phyloP scores from a whole-genome alignment of 148 eudicot genomes.

The Polygonum maritimum region DNA sequence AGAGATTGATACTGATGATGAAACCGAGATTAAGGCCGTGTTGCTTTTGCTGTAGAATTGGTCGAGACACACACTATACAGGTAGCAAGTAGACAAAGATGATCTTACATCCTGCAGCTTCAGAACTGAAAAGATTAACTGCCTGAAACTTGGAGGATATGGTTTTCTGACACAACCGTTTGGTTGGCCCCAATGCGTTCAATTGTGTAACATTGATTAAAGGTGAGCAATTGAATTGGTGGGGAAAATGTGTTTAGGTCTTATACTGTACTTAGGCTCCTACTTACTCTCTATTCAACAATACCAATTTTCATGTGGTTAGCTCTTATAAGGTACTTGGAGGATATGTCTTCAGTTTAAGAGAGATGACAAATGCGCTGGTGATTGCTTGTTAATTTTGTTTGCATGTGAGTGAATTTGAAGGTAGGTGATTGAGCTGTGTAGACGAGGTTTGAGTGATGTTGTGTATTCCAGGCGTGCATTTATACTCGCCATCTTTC shows the following conservation, averaged over 20 bases:
- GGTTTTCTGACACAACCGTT: not conserved
- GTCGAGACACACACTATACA: not conserved
- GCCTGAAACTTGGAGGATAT: not conserved
- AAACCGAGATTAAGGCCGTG: too few relatives aligned
- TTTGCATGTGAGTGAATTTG: not conserved
- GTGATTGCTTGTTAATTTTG: not conserved
- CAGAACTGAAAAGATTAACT: not conserved
- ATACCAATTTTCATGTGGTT: not conserved
- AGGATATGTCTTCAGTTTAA: not conserved
- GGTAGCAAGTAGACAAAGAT: not conserved
- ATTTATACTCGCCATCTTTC: too few relatives aligned
- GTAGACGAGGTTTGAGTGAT: not conserved
- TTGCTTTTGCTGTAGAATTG: not conserved
- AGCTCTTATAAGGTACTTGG: not conserved
- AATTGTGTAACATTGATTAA: not conserved
- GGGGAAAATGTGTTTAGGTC: not conserved
- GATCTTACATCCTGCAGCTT: not conserved
- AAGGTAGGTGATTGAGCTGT: not conserved
- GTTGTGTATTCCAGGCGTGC: too few relatives aligned
- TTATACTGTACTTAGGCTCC: not conserved
- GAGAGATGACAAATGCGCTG: not conserved
- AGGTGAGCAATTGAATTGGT: not conserved
- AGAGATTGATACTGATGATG: too few relatives aligned
- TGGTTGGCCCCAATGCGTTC: not conserved
- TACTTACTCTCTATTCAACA: not conserved